A percentile compares a stretch with the other conserved stretches of the same genome.
Conservation (phyloP, 805 yeast species). For the Clavispora asparagi region DNA sequence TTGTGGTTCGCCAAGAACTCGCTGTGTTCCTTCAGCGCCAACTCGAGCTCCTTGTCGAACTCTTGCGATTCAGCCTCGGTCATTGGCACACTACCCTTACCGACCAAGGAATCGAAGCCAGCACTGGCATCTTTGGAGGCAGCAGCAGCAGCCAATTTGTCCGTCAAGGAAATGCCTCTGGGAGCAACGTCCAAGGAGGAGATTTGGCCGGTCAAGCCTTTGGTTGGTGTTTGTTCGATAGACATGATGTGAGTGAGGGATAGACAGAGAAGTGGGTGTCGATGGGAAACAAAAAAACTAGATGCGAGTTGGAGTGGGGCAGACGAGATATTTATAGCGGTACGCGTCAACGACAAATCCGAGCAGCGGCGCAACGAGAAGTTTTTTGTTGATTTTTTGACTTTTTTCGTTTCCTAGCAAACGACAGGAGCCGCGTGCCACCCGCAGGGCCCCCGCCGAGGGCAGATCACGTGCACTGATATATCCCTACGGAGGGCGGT, state of each 20-base stretch:
- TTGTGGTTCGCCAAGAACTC: constrained; percentile 56
- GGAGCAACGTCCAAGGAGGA: constrained; percentile 33
- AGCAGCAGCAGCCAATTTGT: constrained; percentile 36
- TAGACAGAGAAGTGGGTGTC: not conserved
- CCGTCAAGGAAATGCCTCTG: constrained; percentile 35
- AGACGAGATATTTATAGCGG: not conserved
- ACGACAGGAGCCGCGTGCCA: not conserved
- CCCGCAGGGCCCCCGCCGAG: not conserved
- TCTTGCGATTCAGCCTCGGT: constrained; percentile 13
- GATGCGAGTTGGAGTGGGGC: not conserved
- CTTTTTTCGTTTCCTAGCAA: not conserved
- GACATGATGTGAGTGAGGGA: constrained; percentile 8
- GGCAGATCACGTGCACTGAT: not conserved
- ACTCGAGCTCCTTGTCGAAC: constrained; percentile 21
- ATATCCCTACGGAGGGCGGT: too few species aligned
- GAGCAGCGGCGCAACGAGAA: constrained; percentile 5
- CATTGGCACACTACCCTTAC: constrained; percentile 12
- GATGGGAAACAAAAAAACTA: not conserved
- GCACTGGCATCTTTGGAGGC: constrained; percentile 12
- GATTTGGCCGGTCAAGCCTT: constrained; percentile 42
- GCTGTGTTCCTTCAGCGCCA: constrained; percentile 39
- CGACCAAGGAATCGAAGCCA: constrained; percentile 15
- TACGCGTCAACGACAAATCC: not conserved
- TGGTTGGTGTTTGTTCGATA: constrained; percentile 43
- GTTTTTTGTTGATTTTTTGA: constrained; percentile 3